These are phyloP conservation scores for Claviceps citrina DNA, from an alignment of 2,329 filamentous ascomycete species.

Conservation along the genomic window DNA sequence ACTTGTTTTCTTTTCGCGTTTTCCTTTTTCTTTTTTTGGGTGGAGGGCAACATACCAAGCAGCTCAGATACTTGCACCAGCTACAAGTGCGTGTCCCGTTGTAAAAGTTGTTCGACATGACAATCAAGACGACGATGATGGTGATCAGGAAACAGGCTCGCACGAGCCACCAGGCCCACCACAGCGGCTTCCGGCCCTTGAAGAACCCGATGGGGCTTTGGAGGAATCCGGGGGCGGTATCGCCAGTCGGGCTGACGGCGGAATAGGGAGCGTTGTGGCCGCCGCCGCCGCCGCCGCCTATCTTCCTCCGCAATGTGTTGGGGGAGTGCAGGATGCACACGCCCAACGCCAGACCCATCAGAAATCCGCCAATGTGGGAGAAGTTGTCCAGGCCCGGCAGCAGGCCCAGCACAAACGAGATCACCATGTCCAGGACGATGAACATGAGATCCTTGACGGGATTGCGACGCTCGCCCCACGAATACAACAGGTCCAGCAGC, in stretches of 20 bases:
- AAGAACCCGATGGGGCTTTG: constrained; percentile 65
- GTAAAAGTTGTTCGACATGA: constrained; percentile 87
- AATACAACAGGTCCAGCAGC: constrained; percentile 81
- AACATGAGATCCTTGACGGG: constrained; percentile 78
- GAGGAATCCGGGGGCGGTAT: constrained; percentile 37
- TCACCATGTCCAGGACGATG: constrained; percentile 68
- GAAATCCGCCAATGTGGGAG: constrained; percentile 86
- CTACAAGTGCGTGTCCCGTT: constrained; percentile 56
- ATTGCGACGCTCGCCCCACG: constrained; percentile 63
- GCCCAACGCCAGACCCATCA: constrained; percentile 79
- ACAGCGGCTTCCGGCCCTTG: constrained; percentile 77
- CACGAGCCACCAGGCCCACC: constrained; percentile 96
- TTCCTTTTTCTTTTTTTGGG: too few relatives aligned
- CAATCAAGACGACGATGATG: constrained; percentile 72
- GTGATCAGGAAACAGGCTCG: constrained; percentile 61
- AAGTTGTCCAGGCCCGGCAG: constrained; percentile 94
- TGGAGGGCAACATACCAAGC: constrained; percentile 79
- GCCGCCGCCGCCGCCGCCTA: constrained; percentile 44
- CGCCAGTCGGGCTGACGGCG: constrained; percentile 41
- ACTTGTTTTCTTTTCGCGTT: too few relatives aligned
- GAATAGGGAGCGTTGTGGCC: constrained; percentile 49
- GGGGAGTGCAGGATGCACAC: constrained; percentile 82
- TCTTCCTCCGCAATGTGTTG: constrained; percentile 57
- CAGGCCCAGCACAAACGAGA: constrained; percentile 83
- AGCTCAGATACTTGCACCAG: constrained; percentile 95